Conservation (phyloP, 2,329 filamentous ascomycete genomes). For the Epichloe uncinata region DNA sequence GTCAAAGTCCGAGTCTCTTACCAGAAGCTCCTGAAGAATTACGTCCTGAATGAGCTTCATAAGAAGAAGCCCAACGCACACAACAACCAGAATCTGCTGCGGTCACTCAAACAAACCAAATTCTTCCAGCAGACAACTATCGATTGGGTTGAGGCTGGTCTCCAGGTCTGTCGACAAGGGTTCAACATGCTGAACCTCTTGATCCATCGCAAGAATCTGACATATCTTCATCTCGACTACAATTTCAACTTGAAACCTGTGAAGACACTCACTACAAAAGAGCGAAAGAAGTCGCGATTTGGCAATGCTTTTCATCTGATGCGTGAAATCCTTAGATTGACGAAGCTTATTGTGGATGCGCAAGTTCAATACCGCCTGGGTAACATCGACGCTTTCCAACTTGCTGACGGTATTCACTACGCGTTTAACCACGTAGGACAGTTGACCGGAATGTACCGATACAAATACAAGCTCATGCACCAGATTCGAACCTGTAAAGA, state of each 20-base stretch:
- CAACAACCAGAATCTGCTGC: conserved; percentile 84
- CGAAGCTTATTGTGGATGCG: conserved; percentile 95
- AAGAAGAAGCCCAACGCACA: conserved; percentile 92
- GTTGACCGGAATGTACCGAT: conserved; percentile 97
- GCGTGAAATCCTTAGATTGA: conserved; percentile 91
- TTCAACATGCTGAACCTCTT: conserved; percentile 99
- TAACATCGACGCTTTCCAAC: conserved; percentile 97
- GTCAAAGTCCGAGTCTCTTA: conserved; percentile 98
- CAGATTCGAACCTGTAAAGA: conserved; percentile 99
- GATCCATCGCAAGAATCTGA: conserved; percentile 96
- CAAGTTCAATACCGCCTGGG: conserved; percentile 96
- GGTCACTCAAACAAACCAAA: conserved; percentile 86
- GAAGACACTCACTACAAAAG: conserved; percentile 96
- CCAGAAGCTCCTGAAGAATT: conserved; percentile 93
- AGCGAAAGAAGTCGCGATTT: conserved; percentile 97
- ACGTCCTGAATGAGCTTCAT: conserved; percentile 90
- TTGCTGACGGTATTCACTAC: conserved; percentile 97
- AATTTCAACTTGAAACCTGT: conserved; percentile 99
- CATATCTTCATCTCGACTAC: conserved; percentile 95
- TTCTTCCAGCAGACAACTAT: conserved; percentile 99
- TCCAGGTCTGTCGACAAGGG: conserved; percentile 94
- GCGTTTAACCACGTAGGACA: conserved; percentile 99
- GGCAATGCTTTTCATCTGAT: conserved; percentile 98
- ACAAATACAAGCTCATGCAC: conserved; percentile 99
- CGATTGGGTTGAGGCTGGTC: conserved; percentile 96